phyloP scores from a whole-genome alignment of 2,329 filamentous ascomycete genomes.

The Epichloe sibirici region DNA sequence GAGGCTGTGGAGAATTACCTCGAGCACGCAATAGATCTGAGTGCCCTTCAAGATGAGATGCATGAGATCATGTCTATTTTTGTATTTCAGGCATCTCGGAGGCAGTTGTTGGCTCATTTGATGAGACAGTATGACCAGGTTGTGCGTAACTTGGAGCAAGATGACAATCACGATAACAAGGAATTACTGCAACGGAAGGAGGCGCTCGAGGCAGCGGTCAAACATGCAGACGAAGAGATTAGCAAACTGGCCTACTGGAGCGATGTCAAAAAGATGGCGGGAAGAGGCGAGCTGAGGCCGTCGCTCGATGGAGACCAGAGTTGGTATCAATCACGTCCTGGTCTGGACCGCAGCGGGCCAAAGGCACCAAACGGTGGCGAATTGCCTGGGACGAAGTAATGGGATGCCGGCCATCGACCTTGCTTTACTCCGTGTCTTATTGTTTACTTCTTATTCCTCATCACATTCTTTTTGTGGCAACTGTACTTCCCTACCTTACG shows the following conservation, averaged over 20 bases:
- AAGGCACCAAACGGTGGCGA: conserved; percentile 20
- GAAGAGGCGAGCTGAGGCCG: conserved; percentile 33
- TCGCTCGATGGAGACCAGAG: conserved; percentile 28
- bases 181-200: conserved; percentile 36
- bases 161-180: conserved; percentile 20
- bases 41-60: conserved; percentile 64
- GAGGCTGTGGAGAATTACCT: conserved; percentile 74
- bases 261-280: conserved; percentile 60
- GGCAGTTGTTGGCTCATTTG: conserved; percentile 60
- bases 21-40: conserved; percentile 64
- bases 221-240: conserved; percentile 70
- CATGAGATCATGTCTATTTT: conserved; percentile 77
- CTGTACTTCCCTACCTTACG: not conserved
- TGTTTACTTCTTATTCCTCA: not conserved
- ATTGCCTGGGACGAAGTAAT: conserved; percentile 1
- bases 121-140: conserved; percentile 43
- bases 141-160: conserved; percentile 22
- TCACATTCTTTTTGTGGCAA: not conserved
- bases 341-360: conserved; percentile 41
- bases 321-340: conserved; percentile 33
- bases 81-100: conserved; percentile 78
- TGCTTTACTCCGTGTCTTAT: not conserved
- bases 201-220: conserved; percentile 61
- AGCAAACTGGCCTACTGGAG: conserved; percentile 79
- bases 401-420: not conserved